These are phyloP conservation scores for Globisporangium barbulae DNA, from an alignment of 352 stramenopile genomes.

Conservation along the genomic window DNA sequence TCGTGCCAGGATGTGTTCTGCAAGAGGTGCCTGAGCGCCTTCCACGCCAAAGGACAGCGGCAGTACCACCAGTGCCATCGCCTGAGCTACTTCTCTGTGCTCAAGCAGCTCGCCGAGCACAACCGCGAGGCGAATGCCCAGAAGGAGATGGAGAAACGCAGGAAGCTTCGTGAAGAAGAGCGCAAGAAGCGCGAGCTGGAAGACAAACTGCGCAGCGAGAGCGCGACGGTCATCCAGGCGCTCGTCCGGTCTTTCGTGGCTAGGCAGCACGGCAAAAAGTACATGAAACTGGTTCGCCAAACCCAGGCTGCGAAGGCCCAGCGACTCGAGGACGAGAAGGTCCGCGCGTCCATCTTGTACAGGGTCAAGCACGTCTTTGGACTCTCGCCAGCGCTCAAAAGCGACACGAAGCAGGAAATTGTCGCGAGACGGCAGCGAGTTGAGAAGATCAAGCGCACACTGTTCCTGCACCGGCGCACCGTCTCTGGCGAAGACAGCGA, in stretches of 20 bases:
- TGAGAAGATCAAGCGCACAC: constrained; percentile 37
- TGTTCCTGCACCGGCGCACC: constrained; percentile 41
- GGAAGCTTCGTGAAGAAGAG: constrained; percentile 26
- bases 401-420: constrained; percentile 55
- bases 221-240: constrained; percentile 43
- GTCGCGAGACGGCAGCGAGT: constrained; percentile 27
- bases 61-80: constrained; percentile 52
- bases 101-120: constrained; percentile 45
- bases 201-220: constrained; percentile 20
- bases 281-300: constrained; percentile 51
- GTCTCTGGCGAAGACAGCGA: constrained; percentile 10
- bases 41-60: constrained; percentile 55
- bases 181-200: constrained; percentile 18
- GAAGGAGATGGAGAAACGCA: constrained; percentile 31
- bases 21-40: constrained; percentile 57
- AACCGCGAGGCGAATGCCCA: constrained; percentile 29
- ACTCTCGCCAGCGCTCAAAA: constrained; percentile 38
- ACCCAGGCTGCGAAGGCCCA: constrained; percentile 39
- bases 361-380: constrained; percentile 38
- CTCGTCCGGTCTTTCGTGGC: constrained; percentile 32
- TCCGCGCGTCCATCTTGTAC: constrained; percentile 38
- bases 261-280: constrained; percentile 32
- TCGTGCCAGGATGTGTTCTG: constrained; percentile 64
- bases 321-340: constrained; percentile 37
- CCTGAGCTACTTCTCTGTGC: constrained; percentile 66